Evolutionary conservation across 164 flowering plant species (phyloP), one percentile per base, ranked within the genome.

Genomic region (Protea cynaroides): DNA sequence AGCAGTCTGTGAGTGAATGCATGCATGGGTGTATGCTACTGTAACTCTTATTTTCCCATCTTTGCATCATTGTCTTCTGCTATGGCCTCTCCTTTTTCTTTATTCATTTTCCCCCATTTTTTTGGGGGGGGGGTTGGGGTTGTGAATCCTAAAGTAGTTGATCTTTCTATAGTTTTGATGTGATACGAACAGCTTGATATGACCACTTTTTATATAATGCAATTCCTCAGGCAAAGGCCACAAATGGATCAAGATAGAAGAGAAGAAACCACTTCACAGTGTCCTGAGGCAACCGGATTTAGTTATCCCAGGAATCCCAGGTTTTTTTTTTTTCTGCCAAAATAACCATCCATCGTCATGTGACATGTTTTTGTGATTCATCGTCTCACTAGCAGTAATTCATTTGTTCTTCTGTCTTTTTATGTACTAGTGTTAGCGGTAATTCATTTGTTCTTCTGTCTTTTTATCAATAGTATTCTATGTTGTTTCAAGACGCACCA

Each of bases 281-380:
- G 83, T 88, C 58, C 75, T 91, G 66, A 78, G 77, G 72, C 86
- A 81, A 49, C 74, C 86, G 1, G 74, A 84, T 73, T 72, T 78
- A 61, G 63, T 89, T 47, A 84, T 91, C 59, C 88, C 91, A 17
- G 91, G 84, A 63, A 85, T 91, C 71, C 99, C 99, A 74, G 99
- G 98, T 93, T 19, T 55, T 71, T 25, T 29, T 64, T 58, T 44
- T 19, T 47, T 22, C 25, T 12, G 13, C 23, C 55, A n/a, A 49
- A 44, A 65, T 40, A 22, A 29, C 38, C 14, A 55, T 17, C 8
- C 7, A 17, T 38, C 52, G 11, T 25, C 17, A 43, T 37, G 19
- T 47, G 4, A 7, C 59, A 56, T 19, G 14, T 9, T 24, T 24
- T 14, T 34, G 8, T 25, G n/a, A 56, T 62, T 25, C 24, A 24